Evolutionary conservation across 1,284 basidiomycete species (phyloP), one percentile per base, ranked within the genome.

Genomic region (Ganoderma lucidum): DNA sequence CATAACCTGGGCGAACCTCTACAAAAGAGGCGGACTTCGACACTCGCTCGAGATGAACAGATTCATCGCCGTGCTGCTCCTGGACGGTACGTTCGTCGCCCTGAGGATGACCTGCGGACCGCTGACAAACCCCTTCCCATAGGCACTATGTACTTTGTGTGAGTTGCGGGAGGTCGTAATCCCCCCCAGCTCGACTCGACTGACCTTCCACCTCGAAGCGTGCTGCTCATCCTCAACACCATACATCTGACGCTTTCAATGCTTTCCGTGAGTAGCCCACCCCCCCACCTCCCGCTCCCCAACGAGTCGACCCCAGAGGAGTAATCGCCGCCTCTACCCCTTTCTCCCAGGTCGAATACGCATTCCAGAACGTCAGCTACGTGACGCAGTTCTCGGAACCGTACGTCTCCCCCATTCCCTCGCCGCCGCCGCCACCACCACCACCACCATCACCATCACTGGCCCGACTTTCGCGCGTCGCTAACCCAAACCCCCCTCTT

Each of bases 371-470:
- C 62, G 56, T 67, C 35, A 23, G 35, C 56, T 64, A 42, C 62
- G 45, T 63, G 55, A 67, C 66, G 42, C 62, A 63, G 9, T 60
- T 67, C 62, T 64, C 55, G 35, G 66, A 67, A 32, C 66, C 66
- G 62, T 67, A 63, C 62, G 62, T 67, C 53, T 30, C 32, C 1
- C 44, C 19, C 64, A 14, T 17, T 19, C 32, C 19, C 32, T 23
- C 23, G n/a, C 14, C 37, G 2, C 45, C 45, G 42, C 48, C 48
- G 9, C 42, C 12, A 17, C 8, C 15, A 17, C 48, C 23, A 4
- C 8, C 48, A 8, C 44, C 44, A 6, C 15, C 1, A 17, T 17
- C 15, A 19, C 42, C 14, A 17, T 17, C 42, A 15, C 42, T 44
- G 19, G 19, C 23, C 23, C 23, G 23, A 23, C 23, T 23, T 23